Percentiles rank a stretch among this genome's conserved stretches.
These are phyloP conservation scores for Zelonia costaricensis DNA, from an alignment of 208 protist genomes.

Conservation along the genomic window DNA sequence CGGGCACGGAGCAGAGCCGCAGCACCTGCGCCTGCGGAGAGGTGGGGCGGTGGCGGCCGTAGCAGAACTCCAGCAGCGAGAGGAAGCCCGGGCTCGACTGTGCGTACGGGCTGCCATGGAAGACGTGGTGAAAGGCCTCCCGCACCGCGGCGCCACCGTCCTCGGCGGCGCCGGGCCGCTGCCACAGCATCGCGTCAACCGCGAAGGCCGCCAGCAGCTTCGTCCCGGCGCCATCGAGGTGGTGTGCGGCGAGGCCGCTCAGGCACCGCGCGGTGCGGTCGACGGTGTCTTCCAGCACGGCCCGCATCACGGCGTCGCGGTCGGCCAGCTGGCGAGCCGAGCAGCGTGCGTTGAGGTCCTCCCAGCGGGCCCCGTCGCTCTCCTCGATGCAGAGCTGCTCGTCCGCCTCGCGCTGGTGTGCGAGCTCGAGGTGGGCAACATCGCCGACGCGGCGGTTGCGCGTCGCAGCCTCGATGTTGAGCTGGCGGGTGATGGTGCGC, in stretches of 20 bases:
- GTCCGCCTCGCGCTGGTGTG: constrained; percentile 41
- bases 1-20: constrained; percentile 49
- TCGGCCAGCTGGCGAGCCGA: constrained; percentile 13
- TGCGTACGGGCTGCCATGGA: constrained; percentile 27
- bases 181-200: constrained; percentile 18
- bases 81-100: constrained; percentile 30
- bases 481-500: constrained; percentile 58
- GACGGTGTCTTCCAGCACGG: constrained; percentile 40
- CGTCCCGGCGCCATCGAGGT: constrained; percentile 29
- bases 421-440: constrained; percentile 44
- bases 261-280: constrained; percentile 27
- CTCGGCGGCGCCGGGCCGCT: background rate
- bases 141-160: background rate
- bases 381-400: constrained; percentile 48
- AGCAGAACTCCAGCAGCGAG: constrained; percentile 29
- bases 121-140: constrained; percentile 46
- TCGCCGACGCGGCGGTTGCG: constrained; percentile 35
- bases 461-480: constrained; percentile 49
- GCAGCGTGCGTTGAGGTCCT: constrained; percentile 33
- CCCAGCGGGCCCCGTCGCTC: constrained; percentile 61
- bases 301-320: constrained; percentile 27
- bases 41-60: constrained; percentile 13
- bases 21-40: constrained; percentile 35
- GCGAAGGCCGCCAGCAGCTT: constrained; percentile 41
- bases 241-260: constrained; percentile 36